Base-by-base conservation (phyloP, 306 rosid species). In the Clitoria ternatea region DNA sequence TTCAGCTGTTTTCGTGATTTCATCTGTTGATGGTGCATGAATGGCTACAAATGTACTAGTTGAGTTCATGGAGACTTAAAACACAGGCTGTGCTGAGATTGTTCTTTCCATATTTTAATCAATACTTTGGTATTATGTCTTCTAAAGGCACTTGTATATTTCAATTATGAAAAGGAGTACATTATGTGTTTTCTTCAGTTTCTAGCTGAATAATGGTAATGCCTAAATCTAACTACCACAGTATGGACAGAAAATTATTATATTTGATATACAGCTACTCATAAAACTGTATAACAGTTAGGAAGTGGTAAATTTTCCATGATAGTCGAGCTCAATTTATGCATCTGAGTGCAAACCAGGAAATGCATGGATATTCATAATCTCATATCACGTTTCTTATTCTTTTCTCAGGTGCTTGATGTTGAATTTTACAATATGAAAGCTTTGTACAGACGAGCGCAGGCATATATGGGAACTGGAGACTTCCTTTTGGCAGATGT, bases 361-460 rank as follows among this genome's bases (percentile, higher is more conserved):
- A 56, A 42, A 19, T 27, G 22, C 11, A 55, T 27, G 37, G 40
- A 10, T 61, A 44, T 43, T 17, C 53, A 42, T 54, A n/a, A 13
- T 24, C 63, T 42, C 22, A 29, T 40, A 60, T 69, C 42, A 64
- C 45, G 2, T 50, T 61, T 48, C 45, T 66, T 42, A 17, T 52
- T 66, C 43, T 70, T 67, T 61, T 36, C 17, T 52, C 77, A 87
- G 96, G 92, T 83, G 65, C 89, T 89, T 56, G 89, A 85, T 77
- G 55, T 87, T 37, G 96, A 83, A 74, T 77, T 63, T 68, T 48
- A 35, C 54, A 89, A 83, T 64, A 76, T 87, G 23, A 89, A 89
- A 78, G 92, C 92, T 61, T 83, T 89, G 59, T 87, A 81, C 70
- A 89, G 92, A 74, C 80, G 84, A 61, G 89, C 92, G 4, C 89